These are phyloP conservation scores for Starmerella tilneyi DNA, from an alignment of 805 yeast genomes.

Conservation along the genomic window DNA sequence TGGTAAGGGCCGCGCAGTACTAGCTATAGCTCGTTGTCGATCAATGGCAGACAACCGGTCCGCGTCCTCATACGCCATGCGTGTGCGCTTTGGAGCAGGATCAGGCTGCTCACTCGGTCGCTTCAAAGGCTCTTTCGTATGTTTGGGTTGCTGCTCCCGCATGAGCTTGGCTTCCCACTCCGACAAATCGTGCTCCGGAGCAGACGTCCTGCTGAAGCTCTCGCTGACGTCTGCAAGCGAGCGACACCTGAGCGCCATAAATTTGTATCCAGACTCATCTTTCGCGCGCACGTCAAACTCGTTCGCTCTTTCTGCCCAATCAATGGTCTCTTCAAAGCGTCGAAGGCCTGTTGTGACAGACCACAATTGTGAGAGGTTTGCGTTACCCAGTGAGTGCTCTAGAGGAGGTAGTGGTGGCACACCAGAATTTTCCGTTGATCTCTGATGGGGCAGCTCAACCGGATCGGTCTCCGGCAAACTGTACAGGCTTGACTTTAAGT, in stretches of 20 bases:
- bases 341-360: not conserved
- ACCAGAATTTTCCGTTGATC: not conserved
- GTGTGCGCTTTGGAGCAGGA: constrained; percentile 10
- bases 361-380: constrained; percentile 2
- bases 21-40: constrained; percentile 3
- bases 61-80: constrained; percentile 15
- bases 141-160: not conserved
- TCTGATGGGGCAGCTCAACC: not conserved
- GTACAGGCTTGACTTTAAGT: not conserved
- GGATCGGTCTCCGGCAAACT: not conserved
- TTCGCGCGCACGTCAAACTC: not conserved
- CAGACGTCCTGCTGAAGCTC: not conserved
- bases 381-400: not conserved
- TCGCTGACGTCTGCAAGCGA: not conserved
- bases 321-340: not conserved
- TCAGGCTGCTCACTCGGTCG: constrained; percentile 2
- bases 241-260: not conserved
- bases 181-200: not conserved
- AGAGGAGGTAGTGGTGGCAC: not conserved
- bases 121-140: not conserved
- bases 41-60: constrained; percentile 1
- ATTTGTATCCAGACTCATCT: not conserved
- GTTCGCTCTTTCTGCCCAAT: constrained; percentile 2
- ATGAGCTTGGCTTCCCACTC: constrained; percentile 7
- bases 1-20: constrained; percentile 15